These are phyloP conservation scores for Hypoxylon perforatum DNA, from an alignment of 495 filamentous ascomycete genomes.

Conservation along the genomic window DNA sequence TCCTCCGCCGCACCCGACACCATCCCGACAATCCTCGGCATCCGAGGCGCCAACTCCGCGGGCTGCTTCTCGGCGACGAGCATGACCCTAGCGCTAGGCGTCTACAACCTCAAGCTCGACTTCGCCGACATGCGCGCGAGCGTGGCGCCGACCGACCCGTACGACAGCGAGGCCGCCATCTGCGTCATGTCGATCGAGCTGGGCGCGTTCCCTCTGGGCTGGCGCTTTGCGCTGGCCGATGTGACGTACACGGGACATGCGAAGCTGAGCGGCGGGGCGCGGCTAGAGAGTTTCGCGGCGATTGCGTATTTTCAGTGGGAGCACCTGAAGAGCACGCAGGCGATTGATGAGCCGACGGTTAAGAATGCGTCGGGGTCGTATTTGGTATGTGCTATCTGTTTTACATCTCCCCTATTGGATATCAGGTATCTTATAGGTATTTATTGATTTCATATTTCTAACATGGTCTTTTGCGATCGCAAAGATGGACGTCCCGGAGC, in stretches of 20 bases:
- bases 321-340: conserved; percentile 27
- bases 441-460: not conserved
- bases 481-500: conserved; percentile 30
- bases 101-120: conserved; percentile 23
- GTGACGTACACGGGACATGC: conserved; percentile 34
- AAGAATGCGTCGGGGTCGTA: conserved; percentile 38
- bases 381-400: conserved; percentile 13
- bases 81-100: conserved; percentile 12
- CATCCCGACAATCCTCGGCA: conserved; percentile 34
- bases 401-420: too few species aligned
- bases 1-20: conserved; percentile 10
- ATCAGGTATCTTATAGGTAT: too few species aligned
- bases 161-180: conserved; percentile 37
- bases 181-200: conserved; percentile 35
- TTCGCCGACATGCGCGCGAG: conserved; percentile 39
- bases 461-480: not conserved
- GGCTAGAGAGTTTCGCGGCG: conserved; percentile 29
- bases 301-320: conserved; percentile 41
- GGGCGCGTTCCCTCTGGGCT: conserved; percentile 31
- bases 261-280: conserved; percentile 23
- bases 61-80: conserved; percentile 38
- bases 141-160: conserved; percentile 23
- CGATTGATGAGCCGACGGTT: conserved; percentile 15
- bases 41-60: conserved; percentile 33
- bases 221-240: conserved; percentile 30